Percentiles rank a stretch among this genome's conserved stretches.
Conservation (phyloP, 2,329 filamentous ascomycete genomes). For the Albifimbria verrucaria region DNA sequence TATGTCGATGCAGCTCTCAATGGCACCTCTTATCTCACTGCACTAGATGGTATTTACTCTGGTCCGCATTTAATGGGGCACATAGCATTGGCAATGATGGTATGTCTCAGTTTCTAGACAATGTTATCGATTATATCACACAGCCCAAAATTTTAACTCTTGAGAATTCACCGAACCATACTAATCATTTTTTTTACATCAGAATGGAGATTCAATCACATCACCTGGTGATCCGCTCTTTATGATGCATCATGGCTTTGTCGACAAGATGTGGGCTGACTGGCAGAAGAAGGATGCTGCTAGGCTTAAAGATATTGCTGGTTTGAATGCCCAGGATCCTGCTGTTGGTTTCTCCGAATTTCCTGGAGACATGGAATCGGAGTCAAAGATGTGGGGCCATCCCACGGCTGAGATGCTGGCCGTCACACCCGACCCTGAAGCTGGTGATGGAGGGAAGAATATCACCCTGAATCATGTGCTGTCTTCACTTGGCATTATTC, state of each 20-base stretch:
- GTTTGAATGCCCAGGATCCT: constrained; percentile 6
- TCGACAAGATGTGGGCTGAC: constrained; percentile 9
- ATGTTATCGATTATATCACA: no score
- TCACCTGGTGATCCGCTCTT: constrained; percentile 8
- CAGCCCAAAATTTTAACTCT: no score
- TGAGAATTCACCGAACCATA: no score
- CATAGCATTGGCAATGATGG: constrained; percentile 7
- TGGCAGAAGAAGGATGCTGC: constrained; percentile 3
- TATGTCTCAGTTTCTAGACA: no score
- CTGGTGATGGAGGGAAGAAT: constrained; percentile 4
- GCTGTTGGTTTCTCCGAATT: constrained; percentile 7
- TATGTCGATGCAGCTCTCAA: constrained; percentile 6
- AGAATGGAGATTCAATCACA: constrained; percentile 9
- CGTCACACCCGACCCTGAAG: constrained; percentile 6
- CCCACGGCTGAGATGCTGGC: constrained; percentile 5
- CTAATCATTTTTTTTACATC: neutral
- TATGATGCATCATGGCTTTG: constrained; percentile 9
- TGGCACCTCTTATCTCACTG: constrained; percentile 1
- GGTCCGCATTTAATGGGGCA: constrained; percentile 7
- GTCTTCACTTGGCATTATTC: constrained; percentile 6
- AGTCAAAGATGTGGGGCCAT: constrained; percentile 7
- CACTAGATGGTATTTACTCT: constrained; percentile 5
- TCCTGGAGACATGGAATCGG: constrained; percentile 5
- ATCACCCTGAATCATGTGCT: constrained; percentile 6
- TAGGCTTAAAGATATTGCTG: constrained; percentile 4